Base-by-base conservation (phyloP, 148 eudicot genomes). In the Heliamphora exappendiculata region DNA sequence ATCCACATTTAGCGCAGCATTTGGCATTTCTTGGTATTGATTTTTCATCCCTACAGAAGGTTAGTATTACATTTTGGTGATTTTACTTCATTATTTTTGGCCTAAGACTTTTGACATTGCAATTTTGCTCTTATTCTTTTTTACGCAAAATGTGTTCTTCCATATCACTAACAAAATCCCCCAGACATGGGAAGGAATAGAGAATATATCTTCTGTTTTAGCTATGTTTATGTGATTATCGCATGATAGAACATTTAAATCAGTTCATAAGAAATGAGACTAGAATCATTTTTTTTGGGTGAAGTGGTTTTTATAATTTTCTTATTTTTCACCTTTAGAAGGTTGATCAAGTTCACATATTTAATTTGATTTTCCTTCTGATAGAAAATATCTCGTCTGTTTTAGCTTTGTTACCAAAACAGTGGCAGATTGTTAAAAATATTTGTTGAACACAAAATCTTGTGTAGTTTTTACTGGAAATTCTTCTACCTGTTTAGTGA, bases 1-100 rank as follows among this genome's bases (percentile, higher is more conserved):
- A 95, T 78, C 98, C 98, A 20, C 89, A 84, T 82, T 85, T 95
- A 63, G 88, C 88, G 28, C 90, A 95, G 42, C 98, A 95, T 87
- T 84, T 95, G 88, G 96, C 92, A 6, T 90, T 87, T 82, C 92
- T 92, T 87, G 98, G 98, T 70, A 95, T 95, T 22, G 98, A 95
- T 82, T 95, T 95, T 78, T 95, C 98, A 62, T 91, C 98, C 47
- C 80, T 95, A 75, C 96, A 89, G 68, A 95, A 95, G 97, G 98
- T 95, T 60, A 75, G 88, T 77, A 60, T 33, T 49, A 45, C 29
- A 5, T 75, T 8, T 44, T 75, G 34, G n/a, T n/a, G n/a, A n/a
- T n/a, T n/a, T n/a, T n/a, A n/a, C n/a, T n/a, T n/a, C 49, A 26
- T 57, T 20, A 45, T 41, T 28, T 41, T 41, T 67, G 13, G 44